Percentiles rank a stretch among this genome's conserved stretches.
These are phyloP conservation scores for Triticum monococcum DNA, from an alignment of 176 grass and related monocot species.

Conservation along the genomic window DNA sequence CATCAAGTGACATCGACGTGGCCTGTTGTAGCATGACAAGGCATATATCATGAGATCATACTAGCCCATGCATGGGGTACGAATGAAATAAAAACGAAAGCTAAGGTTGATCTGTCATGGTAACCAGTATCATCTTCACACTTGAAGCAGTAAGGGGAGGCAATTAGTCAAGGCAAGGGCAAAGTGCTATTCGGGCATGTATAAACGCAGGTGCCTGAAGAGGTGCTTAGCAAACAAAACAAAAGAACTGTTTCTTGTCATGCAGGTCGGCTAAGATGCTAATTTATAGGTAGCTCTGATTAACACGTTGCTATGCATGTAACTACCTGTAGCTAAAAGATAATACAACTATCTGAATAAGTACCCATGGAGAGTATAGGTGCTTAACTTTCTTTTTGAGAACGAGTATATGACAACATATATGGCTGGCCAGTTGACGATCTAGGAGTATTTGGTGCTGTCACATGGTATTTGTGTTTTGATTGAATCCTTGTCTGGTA, in stretches of 20 bases:
- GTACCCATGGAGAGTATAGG: neutral
- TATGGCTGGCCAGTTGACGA: neutral
- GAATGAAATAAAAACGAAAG: neutral
- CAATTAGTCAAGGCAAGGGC: neutral
- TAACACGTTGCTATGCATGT: neutral
- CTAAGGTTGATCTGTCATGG: neutral
- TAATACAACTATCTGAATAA: neutral
- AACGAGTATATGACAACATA: neutral
- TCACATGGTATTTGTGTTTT: neutral
- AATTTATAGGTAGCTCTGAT: neutral
- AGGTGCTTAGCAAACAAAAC: neutral
- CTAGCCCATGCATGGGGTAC: neutral
- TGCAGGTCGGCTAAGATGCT: neutral
- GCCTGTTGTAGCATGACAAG: constrained; percentile 31
- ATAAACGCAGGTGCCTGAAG: neutral
- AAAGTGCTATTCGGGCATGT: neutral
- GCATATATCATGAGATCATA: neutral
- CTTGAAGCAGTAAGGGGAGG: neutral
- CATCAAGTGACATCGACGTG: constrained; percentile 55
- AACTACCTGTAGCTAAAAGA: neutral
- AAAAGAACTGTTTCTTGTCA: neutral
- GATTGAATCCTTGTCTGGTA: too few species aligned
- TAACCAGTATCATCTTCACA: neutral
- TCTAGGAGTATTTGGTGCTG: neutral
- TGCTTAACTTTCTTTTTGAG: neutral